phyloP scores from a whole-genome alignment of 2,329 filamentous ascomycete genomes.

The Fusarium newnesense region DNA sequence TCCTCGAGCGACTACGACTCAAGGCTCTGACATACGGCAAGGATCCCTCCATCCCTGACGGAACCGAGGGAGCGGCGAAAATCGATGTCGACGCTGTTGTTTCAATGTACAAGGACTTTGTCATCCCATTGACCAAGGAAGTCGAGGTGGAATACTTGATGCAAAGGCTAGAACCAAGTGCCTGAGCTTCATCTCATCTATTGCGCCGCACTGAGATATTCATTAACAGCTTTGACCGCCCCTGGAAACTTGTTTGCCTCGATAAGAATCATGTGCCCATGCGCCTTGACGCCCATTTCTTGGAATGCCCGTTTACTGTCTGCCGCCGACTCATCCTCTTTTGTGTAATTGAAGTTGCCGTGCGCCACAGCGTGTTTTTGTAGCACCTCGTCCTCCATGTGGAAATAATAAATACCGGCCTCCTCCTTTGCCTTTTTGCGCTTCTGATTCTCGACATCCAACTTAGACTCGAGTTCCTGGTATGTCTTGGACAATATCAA shows the following conservation, averaged over 20 bases:
- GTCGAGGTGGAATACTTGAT: slow-evolving; percentile 99
- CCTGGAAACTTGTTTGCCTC: slow-evolving; percentile 80
- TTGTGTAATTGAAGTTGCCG: slow-evolving; percentile 81
- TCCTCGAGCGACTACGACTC: slow-evolving; percentile 83
- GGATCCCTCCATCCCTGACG: slow-evolving; percentile 75
- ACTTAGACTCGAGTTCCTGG: slow-evolving; percentile 82
- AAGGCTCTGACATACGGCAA: slow-evolving; percentile 96
- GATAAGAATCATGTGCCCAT: slow-evolving; percentile 87
- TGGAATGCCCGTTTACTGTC: slow-evolving; percentile 96
- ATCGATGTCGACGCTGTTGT: slow-evolving; percentile 94
- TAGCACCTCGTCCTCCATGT: slow-evolving; percentile 92
- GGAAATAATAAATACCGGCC: slow-evolving; percentile 84
- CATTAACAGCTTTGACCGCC: slow-evolving; percentile 79
- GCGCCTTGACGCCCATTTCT: slow-evolving; percentile 87
- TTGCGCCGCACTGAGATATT: slow-evolving; percentile 73
- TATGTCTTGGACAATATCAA: slow-evolving; percentile 94
- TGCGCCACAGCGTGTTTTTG: slow-evolving; percentile 78
- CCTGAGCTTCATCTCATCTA: slow-evolving; percentile 46
- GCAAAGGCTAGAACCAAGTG: slow-evolving; percentile 75
- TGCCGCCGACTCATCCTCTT: slow-evolving; percentile 81
- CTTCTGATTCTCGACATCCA: slow-evolving; percentile 71
- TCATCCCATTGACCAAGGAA: slow-evolving; percentile 97
- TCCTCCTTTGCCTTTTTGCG: slow-evolving; percentile 74
- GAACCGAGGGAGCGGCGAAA: slow-evolving; percentile 72
- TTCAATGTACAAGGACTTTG: slow-evolving; percentile 88